Base-by-base conservation (phyloP, 2,329 filamentous ascomycete genomes). In the Fusarium buharicum region DNA sequence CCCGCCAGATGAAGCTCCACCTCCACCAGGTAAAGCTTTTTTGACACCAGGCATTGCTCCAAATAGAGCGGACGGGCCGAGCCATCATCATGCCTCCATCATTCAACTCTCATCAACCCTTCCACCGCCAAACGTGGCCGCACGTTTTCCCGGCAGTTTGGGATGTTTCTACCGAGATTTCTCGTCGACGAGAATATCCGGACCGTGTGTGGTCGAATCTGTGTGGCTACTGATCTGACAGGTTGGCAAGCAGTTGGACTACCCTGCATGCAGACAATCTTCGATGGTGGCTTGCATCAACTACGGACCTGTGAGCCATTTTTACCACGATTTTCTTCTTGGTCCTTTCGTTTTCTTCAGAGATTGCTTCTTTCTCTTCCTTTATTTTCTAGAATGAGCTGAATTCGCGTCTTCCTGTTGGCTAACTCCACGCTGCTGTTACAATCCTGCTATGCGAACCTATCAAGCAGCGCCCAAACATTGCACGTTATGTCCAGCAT, bases 121-220 rank as follows among this genome's bases (percentile, higher is more conserved):
- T 51, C 39, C 67, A 51, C 67, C 63, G 50, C 50, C 51, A 66
- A 67, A 70, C 50, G 56, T 70, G 66, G 53, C 57, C 59, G 39
- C 64, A 57, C 56, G 50, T 50, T 59, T 41, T 8, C 22, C 56
- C 49, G 56, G 54, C 46, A 62, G 30, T 49, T 39, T 30, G 13
- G 39, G 36, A 36, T 24, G 18, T 39, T 45, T 48, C 46, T 53
- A 51, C 36, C 39, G 47, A 51, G 40, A 22, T 17, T 56, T 20
- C 27, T 13, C 39, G 28, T 39, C 3, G 24, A 17, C 34, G 55
- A 55, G 50, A 61, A 51, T 22, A 22, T 46, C 51, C 51, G 51
- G 55, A 30, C 30, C 36, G 36, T 20, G 22, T 39, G 24, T 24
- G 22, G 22, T 30, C 16, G n/a, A 33, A 55, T 41, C 34, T 43